phyloP scores from a whole-genome alignment of 345 rosid species.

The Populus davidiana region DNA sequence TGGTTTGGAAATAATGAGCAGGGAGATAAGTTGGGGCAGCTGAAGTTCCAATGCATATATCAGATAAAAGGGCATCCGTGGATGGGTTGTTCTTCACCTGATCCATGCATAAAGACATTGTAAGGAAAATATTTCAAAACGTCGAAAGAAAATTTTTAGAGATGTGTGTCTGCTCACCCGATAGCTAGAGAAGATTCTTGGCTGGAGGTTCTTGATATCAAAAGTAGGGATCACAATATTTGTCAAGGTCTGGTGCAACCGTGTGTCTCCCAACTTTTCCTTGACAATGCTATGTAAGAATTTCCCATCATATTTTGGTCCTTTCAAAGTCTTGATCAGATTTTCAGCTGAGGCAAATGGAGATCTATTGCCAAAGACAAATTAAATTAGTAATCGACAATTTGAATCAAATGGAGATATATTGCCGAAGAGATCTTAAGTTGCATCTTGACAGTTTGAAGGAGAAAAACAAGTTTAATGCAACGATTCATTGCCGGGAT shows the following conservation, averaged over 20 bases:
- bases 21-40: constrained; percentile 72
- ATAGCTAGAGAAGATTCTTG: constrained; percentile 54
- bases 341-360: constrained; percentile 30
- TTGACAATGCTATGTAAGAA: constrained; percentile 43
- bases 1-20: constrained; percentile 37
- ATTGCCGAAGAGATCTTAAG: not conserved
- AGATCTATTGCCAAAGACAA: not conserved
- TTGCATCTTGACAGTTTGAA: not conserved
- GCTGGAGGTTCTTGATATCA: constrained; percentile 65
- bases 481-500: not conserved
- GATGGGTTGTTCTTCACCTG: constrained; percentile 38
- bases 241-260: constrained; percentile 56
- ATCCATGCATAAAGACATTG: not conserved
- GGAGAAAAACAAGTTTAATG: no score
- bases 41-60: constrained; percentile 41
- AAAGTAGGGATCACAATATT: constrained; percentile 74
- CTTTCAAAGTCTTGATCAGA: constrained; percentile 39
- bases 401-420: constrained; percentile 23
- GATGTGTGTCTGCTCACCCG: constrained; percentile 26
- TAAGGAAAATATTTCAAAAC: no score
- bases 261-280: constrained; percentile 44
- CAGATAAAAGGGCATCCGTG: constrained; percentile 4
- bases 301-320: constrained; percentile 63
- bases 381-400: not conserved
- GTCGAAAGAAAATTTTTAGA: not conserved